These are phyloP conservation scores for Stropharia rugosoannulata DNA, from an alignment of 768 basidiomycete species.

Conservation along the genomic window DNA sequence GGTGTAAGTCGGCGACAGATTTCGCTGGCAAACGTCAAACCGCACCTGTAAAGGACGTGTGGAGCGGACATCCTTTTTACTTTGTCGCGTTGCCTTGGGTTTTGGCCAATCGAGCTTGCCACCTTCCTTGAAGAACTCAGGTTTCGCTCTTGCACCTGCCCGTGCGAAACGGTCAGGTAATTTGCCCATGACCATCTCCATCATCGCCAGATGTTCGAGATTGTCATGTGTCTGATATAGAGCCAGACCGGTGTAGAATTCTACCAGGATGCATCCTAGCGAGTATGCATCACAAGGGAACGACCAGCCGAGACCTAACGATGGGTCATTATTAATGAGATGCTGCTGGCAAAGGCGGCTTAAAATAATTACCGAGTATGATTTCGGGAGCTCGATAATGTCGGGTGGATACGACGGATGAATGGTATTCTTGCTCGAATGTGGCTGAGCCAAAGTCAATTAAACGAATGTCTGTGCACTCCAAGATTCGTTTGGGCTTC, in stretches of 20 bases:
- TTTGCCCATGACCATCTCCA: conserved; percentile 99
- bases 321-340: conserved; percentile 11
- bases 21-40: conserved; percentile 13
- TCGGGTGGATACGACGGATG: conserved; percentile 94
- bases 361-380: conserved; percentile 73
- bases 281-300: conserved; percentile 99
- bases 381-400: conserved; percentile 99
- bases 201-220: conserved; percentile 98
- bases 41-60: conserved; percentile 76
- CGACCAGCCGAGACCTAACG: conserved; percentile 91
- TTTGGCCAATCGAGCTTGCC: conserved; percentile 91
- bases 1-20: conserved; percentile 10
- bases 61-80: conserved; percentile 90
- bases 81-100: conserved; percentile 82
- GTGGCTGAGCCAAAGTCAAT: conserved; percentile 99
- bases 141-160: conserved; percentile 73
- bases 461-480: conserved; percentile 88
- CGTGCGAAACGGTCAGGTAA: conserved; percentile 88
- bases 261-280: conserved; percentile 96
- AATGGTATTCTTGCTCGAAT: conserved; percentile 97
- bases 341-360: not conserved
- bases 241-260: conserved; percentile 96
- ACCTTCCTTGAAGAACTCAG: conserved; percentile 92
- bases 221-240: conserved; percentile 99
- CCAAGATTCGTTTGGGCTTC: conserved; percentile 74